phyloP scores from a whole-genome alignment of 176 grass and related monocot genomes.

The Oryza rufipogon region DNA sequence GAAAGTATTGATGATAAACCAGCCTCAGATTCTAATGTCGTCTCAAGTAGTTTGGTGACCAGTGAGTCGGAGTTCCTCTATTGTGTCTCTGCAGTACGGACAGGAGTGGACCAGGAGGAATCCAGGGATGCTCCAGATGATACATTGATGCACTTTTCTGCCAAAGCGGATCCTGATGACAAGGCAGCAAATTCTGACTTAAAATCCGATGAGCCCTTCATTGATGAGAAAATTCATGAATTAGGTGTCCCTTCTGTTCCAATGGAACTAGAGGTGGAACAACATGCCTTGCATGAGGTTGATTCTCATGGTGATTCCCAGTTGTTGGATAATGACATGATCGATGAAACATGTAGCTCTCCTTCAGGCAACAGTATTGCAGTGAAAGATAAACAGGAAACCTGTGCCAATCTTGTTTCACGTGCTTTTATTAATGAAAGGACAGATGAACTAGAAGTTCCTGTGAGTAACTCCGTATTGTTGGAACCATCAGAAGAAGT shows the following conservation, averaged over 20 bases:
- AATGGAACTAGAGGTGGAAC: slow-evolving; percentile 39
- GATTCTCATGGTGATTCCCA: slow-evolving; percentile 22
- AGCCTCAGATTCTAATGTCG: slow-evolving; percentile 45
- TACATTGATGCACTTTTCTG: slow-evolving; percentile 8
- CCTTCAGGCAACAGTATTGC: slow-evolving; percentile 27
- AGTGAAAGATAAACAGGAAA: slow-evolving; percentile 40
- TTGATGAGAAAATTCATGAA: slow-evolving; percentile 46
- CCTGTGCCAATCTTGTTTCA: neutral
- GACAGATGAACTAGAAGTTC: slow-evolving; percentile 30
- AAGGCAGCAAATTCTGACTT: slow-evolving; percentile 31
- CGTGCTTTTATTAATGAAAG: slow-evolving; percentile 34
- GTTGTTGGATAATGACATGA: slow-evolving; percentile 35
- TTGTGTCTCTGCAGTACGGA: slow-evolving; percentile 16
- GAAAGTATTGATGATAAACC: slow-evolving; percentile 40
- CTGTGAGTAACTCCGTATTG: neutral
- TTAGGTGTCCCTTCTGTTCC: slow-evolving; percentile 32
- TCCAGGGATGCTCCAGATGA: slow-evolving; percentile 1
- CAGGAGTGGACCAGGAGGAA: slow-evolving; percentile 39
- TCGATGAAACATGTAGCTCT: slow-evolving; percentile 24
- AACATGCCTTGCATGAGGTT: slow-evolving; percentile 14
- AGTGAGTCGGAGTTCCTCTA: slow-evolving; percentile 25
- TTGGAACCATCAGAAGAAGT: slow-evolving; percentile 25
- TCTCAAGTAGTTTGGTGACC: slow-evolving; percentile 30
- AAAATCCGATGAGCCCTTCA: slow-evolving; percentile 38
- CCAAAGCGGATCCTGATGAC: slow-evolving; percentile 23